Evolutionary conservation across 2,329 filamentous ascomycete species (phyloP).

Genomic region (Colletotrichum destructivum): DNA sequence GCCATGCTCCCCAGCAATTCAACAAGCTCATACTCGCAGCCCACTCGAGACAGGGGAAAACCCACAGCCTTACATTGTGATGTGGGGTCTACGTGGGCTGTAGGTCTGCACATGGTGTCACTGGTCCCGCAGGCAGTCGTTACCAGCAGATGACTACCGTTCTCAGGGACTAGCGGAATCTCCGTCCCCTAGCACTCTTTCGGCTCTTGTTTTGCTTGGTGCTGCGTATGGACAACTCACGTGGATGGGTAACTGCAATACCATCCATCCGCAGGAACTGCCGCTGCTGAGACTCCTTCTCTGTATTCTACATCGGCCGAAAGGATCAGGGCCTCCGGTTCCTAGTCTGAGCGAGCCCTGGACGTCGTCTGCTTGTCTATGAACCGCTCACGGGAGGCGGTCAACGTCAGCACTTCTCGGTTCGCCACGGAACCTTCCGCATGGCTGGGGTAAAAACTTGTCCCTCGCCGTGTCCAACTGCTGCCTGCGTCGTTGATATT

Average conservation of each 20-base stretch:
- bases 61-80: not conserved
- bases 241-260: not conserved
- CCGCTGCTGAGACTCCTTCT: not conserved
- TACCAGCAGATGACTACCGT: constrained; percentile 7
- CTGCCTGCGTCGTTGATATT: not conserved
- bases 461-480: no score
- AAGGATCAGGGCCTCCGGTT: not conserved
- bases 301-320: constrained; percentile 7
- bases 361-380: no score
- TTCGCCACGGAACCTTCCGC: not conserved
- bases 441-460: no score
- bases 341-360: not conserved
- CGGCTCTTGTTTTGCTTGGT: not conserved
- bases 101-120: not conserved
- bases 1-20: not conserved
- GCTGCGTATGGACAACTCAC: no score
- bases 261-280: not conserved
- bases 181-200: not conserved
- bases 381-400: not conserved
- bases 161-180: not conserved
- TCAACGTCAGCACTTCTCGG: not conserved
- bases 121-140: not conserved
- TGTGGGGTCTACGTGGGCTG: not conserved
- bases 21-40: not conserved
- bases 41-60: not conserved